A percentile compares a stretch with the other conserved stretches of the same genome.
Conservation (phyloP, 768 basidiomycete species). For the Lactifluus volemus region DNA sequence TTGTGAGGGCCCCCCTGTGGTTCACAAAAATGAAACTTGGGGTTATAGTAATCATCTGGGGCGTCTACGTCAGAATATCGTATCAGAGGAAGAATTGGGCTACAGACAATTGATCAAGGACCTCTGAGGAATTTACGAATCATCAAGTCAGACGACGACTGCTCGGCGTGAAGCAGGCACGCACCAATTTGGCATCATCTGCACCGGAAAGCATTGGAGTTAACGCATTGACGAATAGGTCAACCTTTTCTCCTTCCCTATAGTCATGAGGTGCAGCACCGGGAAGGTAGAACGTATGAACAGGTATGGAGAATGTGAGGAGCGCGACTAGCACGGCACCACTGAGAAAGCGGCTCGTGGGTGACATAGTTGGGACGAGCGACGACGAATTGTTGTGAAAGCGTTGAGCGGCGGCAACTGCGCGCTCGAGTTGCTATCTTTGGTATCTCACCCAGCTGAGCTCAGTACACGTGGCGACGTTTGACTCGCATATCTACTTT, state of each 20-base stretch:
- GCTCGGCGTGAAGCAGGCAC: slow-evolving; percentile 22
- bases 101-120: slow-evolving; percentile 79
- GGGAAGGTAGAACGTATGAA: slow-evolving; percentile 81
- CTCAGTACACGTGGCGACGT: background rate
- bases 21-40: slow-evolving; percentile 76
- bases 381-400: background rate
- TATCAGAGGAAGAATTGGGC: background rate
- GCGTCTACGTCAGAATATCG: background rate
- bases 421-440: background rate
- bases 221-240: slow-evolving; percentile 78
- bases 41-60: slow-evolving; percentile 88
- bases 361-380: slow-evolving; percentile 5
- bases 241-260: slow-evolving; percentile 58
- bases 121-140: slow-evolving; percentile 43
- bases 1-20: slow-evolving; percentile 65
- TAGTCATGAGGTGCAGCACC: slow-evolving; percentile 87
- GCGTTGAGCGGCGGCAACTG: background rate
- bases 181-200: slow-evolving; percentile 66
- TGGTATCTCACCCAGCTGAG: too few species aligned
- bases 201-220: slow-evolving; percentile 72
- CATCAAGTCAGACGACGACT: background rate
- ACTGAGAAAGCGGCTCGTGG: slow-evolving; percentile 17
- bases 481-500: background rate
- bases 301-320: slow-evolving; percentile 12
- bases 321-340: slow-evolving; percentile 20